These are phyloP conservation scores for Speleostelium caveatum DNA, from an alignment of 78 protist species.

Conservation along the genomic window DNA sequence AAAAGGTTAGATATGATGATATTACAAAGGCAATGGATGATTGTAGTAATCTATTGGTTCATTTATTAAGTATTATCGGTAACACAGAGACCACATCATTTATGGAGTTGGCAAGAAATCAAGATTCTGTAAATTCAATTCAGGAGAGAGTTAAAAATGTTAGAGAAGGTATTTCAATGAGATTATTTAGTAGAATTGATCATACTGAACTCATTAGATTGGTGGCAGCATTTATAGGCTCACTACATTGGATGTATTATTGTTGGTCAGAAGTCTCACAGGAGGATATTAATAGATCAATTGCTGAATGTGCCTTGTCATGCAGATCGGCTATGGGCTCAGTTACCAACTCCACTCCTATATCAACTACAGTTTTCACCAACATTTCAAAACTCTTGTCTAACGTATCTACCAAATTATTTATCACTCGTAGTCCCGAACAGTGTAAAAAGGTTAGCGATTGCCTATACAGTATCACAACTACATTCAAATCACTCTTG, in stretches of 20 bases:
- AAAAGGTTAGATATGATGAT: slow-evolving; percentile 62
- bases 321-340: slow-evolving; percentile 46
- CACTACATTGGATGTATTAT: slow-evolving; percentile 51
- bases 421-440: slow-evolving; percentile 17
- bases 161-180: slow-evolving; percentile 37
- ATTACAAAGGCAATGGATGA: slow-evolving; percentile 40
- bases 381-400: slow-evolving; percentile 12
- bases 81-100: slow-evolving; percentile 40
- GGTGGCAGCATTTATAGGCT: slow-evolving; percentile 49
- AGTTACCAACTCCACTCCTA: slow-evolving; percentile 19
- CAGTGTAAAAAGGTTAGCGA: slow-evolving; percentile 9
- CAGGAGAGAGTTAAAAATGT: slow-evolving; percentile 58
- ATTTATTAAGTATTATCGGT: slow-evolving; percentile 32
- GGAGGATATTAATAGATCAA: slow-evolving; percentile 36
- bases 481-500: slow-evolving; percentile 60
- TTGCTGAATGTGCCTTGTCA: slow-evolving; percentile 61
- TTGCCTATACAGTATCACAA: slow-evolving; percentile 5
- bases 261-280: slow-evolving; percentile 46
- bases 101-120: slow-evolving; percentile 36
- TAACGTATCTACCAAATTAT: slow-evolving; percentile 1
- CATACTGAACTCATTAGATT: slow-evolving; percentile 32
- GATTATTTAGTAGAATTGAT: slow-evolving; percentile 52
- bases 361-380: slow-evolving; percentile 15
- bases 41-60: slow-evolving; percentile 53
- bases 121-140: slow-evolving; percentile 45